Percentiles rank a stretch among this genome's conserved stretches.
These are phyloP conservation scores for Ashbya aceris DNA, from an alignment of 1,139 yeast species.

Conservation along the genomic window DNA sequence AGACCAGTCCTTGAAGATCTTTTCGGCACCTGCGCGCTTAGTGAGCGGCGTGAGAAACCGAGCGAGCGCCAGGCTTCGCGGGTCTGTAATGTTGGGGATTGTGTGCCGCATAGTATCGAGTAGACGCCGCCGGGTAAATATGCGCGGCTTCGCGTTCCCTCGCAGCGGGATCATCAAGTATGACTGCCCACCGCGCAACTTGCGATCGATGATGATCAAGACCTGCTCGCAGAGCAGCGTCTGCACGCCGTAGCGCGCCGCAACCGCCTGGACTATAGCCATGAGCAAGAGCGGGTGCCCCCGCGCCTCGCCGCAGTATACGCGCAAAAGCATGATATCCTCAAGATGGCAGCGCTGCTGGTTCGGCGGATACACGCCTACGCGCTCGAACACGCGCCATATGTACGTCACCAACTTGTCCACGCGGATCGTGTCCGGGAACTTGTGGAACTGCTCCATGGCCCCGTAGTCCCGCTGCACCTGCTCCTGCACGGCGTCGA, in stretches of 20 bases:
- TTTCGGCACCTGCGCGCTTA: conserved; percentile 9
- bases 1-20: conserved; percentile 13
- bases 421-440: conserved; percentile 15
- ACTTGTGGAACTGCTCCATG: conserved; percentile 9
- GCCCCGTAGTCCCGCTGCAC: conserved; percentile 9
- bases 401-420: conserved; percentile 10
- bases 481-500: conserved; percentile 10
- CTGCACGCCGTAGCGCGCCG: conserved; percentile 13
- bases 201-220: conserved; percentile 16
- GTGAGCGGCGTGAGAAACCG: conserved; percentile 13
- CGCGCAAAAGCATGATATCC: conserved; percentile 21
- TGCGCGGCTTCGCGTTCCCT: conserved; percentile 12
- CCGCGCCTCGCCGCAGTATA: conserved; percentile 21
- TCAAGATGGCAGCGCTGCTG: conserved; percentile 11
- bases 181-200: conserved; percentile 13
- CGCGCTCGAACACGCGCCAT: conserved; percentile 2
- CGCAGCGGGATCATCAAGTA: conserved; percentile 14
- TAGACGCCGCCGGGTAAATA: conserved; percentile 12
- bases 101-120: conserved; percentile 13
- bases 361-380: neutral
- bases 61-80: conserved; percentile 10
- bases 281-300: conserved; percentile 20
- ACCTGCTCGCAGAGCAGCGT: conserved; percentile 15
- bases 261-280: conserved; percentile 20
- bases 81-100: conserved; percentile 9